Base-by-base conservation (phyloP, 108 stramenopile species). In the Epithemia pelagica region DNA sequence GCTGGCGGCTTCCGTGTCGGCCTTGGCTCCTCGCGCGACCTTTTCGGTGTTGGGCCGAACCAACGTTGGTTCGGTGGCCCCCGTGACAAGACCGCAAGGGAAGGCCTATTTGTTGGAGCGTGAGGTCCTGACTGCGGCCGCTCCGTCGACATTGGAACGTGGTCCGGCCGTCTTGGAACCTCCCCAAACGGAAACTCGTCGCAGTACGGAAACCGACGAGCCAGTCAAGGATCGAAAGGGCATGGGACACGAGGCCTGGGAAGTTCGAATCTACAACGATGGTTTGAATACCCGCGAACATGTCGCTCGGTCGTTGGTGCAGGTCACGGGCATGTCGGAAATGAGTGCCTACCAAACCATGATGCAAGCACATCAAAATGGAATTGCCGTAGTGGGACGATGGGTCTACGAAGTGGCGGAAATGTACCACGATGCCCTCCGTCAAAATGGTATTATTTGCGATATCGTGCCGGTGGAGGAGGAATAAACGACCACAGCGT, bases 231-330 rank as follows among this genome's bases (percentile, higher is more conserved):
- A 73, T 54, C 58, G 65, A 3, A 30, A 69, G 56, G 1, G 37
- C 1, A 54, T 54, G 31, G 68, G 72, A 25, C 28, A 30, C 61
- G 68, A 78, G 55, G 64, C 68, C 8, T 92, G 84, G 86, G 82
- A 87, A 72, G 85, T 92, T 22, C 79, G 88, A 30, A 85, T 92
- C 57, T 89, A 86, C 79, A 92, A 92, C 76, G 91, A 92, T 56
- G 82, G 83, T 19, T 61, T 86, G 58, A 92, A 92, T 64, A 92
- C 88, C 31, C 61, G 88, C 57, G 91, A 92, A 68, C 81, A 84
- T 55, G 91, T 92, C 1, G 87, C 91, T 15, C 81, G 84, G 25
- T 79, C 84, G 15, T 78, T 92, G 24, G 84, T 88, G n/a, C 84
- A 88, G 66, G 76, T 89, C 10, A 83, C 83, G 0, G 91, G 91